A percentile compares a stretch with the other conserved stretches of the same genome.
These are phyloP conservation scores for Uromyces viciae-fabae DNA, from an alignment of 1,284 basidiomycete genomes.

Conservation along the genomic window DNA sequence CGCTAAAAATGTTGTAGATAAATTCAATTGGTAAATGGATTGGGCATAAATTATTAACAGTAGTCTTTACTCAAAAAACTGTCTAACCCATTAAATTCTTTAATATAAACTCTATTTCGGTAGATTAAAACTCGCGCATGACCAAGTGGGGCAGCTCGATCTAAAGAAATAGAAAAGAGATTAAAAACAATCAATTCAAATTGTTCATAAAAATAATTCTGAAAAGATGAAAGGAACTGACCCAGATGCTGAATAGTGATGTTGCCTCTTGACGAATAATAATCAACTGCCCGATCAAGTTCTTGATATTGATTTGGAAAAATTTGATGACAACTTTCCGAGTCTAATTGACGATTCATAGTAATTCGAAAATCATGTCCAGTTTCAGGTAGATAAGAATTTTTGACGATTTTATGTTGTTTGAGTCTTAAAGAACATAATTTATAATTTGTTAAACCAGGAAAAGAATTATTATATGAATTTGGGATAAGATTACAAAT, in stretches of 20 bases:
- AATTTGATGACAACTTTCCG: neutral
- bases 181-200: too few species aligned
- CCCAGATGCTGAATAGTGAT: slow-evolving; percentile 29
- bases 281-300: slow-evolving; percentile 20
- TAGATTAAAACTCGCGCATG: slow-evolving; percentile 52
- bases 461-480: neutral
- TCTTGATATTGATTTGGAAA: slow-evolving; percentile 36
- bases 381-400: neutral
- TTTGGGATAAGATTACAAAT: slow-evolving; percentile 15
- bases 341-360: slow-evolving; percentile 13
- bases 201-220: too few species aligned
- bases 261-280: neutral
- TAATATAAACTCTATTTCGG: slow-evolving; percentile 49
- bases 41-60: too few species aligned
- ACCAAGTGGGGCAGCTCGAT: slow-evolving; percentile 42
- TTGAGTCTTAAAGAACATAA: slow-evolving; percentile 2
- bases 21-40: too few species aligned
- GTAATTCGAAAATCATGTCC: neutral
- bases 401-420: neutral
- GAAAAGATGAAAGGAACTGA: slow-evolving; percentile 11
- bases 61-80: too few species aligned
- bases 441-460: neutral
- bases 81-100: slow-evolving; percentile 25
- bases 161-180: neutral
- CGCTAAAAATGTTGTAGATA: neutral